Percentiles rank a stretch among this genome's conserved stretches.
These are phyloP conservation scores for Eucommia ulmoides DNA, from an alignment of 257 asterid genomes.

Conservation along the genomic window DNA sequence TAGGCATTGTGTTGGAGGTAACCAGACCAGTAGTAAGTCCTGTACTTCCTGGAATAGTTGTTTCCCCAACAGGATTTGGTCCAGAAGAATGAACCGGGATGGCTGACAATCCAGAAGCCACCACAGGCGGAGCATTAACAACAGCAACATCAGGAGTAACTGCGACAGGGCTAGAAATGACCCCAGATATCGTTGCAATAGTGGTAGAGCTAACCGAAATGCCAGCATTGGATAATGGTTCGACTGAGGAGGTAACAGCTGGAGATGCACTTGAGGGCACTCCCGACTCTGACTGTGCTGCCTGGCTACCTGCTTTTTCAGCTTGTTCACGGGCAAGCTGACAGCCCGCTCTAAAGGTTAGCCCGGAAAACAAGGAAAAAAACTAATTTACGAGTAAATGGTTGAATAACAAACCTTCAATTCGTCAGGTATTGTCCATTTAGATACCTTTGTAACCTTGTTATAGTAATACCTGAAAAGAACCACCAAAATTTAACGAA, in stretches of 20 bases:
- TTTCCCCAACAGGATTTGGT: conserved; percentile 27
- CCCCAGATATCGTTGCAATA: conserved; percentile 26
- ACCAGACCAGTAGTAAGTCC: conserved; percentile 27
- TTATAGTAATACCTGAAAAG: conserved; percentile 78
- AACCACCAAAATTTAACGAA: conserved; percentile 7
- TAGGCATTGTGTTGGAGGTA: conserved; percentile 20
- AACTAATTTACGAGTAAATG: conserved; percentile 2
- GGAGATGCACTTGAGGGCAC: conserved; percentile 25
- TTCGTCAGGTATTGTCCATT: conserved; percentile 94
- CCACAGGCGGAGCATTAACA: conserved; percentile 30
- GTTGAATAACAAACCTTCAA: conserved; percentile 48
- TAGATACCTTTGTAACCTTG: conserved; percentile 91
- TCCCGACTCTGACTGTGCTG: conserved; percentile 30
- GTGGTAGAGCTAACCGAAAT: conserved; percentile 30
- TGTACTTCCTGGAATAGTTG: conserved; percentile 25
- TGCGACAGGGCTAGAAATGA: conserved; percentile 43
- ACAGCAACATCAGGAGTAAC: conserved; percentile 39
- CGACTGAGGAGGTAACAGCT: conserved; percentile 29
- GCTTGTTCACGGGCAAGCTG: conserved; percentile 95
- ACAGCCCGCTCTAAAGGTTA: conserved; percentile 20
- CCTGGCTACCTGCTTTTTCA: conserved; percentile 51
- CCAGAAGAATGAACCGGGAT: conserved; percentile 31
- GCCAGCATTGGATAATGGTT: conserved; percentile 35
- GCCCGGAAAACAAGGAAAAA: conserved; percentile 10
- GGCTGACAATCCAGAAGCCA: conserved; percentile 43